Conservation (phyloP, 2,329 filamentous ascomycete species). For the Clonostachys chloroleuca region DNA sequence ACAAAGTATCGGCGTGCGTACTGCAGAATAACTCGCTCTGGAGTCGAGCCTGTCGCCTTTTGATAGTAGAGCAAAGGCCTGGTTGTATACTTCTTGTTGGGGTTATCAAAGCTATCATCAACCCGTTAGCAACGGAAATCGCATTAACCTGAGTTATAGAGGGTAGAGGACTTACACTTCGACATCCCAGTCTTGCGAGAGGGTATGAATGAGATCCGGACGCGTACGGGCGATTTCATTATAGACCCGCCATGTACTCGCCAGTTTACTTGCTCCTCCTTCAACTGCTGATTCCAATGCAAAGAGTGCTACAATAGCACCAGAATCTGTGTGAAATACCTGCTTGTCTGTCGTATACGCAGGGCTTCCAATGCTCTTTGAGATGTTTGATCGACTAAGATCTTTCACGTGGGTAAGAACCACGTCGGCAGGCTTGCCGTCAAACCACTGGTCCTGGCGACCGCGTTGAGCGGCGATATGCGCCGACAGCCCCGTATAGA, state of each 20-base stretch:
- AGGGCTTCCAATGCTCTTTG: slow-evolving; percentile 45
- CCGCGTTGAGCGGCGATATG: slow-evolving; percentile 52
- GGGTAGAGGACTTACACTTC: slow-evolving; percentile 25
- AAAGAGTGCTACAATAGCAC: slow-evolving; percentile 56
- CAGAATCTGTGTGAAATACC: slow-evolving; percentile 57
- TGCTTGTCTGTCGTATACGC: slow-evolving; percentile 59
- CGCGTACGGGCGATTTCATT: slow-evolving; percentile 55
- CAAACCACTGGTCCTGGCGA: slow-evolving; percentile 41
- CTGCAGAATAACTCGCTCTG: slow-evolving; percentile 54
- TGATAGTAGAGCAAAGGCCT: slow-evolving; percentile 54
- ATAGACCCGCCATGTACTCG: slow-evolving; percentile 56
- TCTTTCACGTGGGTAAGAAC: slow-evolving; percentile 61
- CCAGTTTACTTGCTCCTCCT: slow-evolving; percentile 54
- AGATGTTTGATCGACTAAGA: slow-evolving; percentile 24
- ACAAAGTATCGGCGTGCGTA: slow-evolving; percentile 57
- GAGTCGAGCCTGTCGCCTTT: slow-evolving; percentile 32
- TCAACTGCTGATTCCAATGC: slow-evolving; percentile 43
- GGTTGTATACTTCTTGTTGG: slow-evolving; percentile 33
- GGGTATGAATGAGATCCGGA: slow-evolving; percentile 55
- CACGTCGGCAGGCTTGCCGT: slow-evolving; percentile 41
- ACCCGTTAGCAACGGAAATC: neutral
- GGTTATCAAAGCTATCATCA: slow-evolving; percentile 44
- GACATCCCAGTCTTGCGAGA: slow-evolving; percentile 44
- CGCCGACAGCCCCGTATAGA: slow-evolving; percentile 55
- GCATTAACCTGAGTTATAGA: too few relatives aligned